These are phyloP conservation scores for Serendipita vermifera DNA, from an alignment of 768 basidiomycete genomes.

Conservation along the genomic window DNA sequence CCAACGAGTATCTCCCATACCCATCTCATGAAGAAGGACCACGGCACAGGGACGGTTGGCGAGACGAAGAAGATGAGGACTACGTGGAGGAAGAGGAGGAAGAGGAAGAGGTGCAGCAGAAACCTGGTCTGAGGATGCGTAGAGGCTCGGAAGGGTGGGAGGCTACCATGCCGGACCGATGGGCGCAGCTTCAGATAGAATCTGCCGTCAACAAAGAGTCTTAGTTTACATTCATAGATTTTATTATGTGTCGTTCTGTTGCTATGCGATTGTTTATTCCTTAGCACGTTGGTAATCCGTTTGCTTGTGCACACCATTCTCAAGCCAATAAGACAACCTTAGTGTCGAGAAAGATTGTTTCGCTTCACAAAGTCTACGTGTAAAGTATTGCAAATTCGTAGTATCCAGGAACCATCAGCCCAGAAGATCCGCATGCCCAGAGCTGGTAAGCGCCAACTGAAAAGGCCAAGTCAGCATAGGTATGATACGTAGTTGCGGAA, in stretches of 20 bases:
- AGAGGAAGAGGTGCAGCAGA: conserved; percentile 10
- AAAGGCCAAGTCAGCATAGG: conserved; percentile 36
- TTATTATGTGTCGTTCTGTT: too few relatives aligned
- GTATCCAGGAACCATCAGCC: conserved; percentile 74
- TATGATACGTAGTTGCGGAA: background rate
- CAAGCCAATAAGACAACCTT: too few relatives aligned
- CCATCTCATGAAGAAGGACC: conserved; percentile 14
- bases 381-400: too few relatives aligned
- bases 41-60: conserved; percentile 10
- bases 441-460: conserved; percentile 84
- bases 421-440: conserved; percentile 87
- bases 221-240: too few relatives aligned
- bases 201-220: background rate
- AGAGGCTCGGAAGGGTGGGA: conserved; percentile 78
- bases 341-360: too few relatives aligned
- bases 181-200: background rate
- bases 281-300: too few relatives aligned
- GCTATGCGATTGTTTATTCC: too few relatives aligned
- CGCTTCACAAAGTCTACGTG: too few relatives aligned
- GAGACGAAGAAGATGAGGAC: background rate
- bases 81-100: conserved; percentile 12
- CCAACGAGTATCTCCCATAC: conserved; percentile 13
- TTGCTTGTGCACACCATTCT: too few relatives aligned
- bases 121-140: conserved; percentile 29
- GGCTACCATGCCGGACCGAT: conserved; percentile 17